Conservation (phyloP, 345 rosid genomes). For the Corymbia maculata region DNA sequence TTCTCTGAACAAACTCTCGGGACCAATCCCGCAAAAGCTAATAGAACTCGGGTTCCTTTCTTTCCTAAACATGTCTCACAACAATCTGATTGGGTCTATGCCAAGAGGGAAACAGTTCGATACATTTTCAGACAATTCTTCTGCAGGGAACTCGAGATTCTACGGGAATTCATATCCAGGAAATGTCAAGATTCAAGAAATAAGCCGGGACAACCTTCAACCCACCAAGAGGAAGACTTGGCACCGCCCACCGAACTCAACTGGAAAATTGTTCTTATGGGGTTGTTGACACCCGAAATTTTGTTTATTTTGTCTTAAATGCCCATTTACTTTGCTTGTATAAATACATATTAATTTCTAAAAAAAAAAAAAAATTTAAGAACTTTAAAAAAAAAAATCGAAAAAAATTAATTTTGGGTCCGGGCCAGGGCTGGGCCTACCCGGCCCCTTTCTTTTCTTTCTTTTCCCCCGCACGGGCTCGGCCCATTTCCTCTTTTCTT, state of each 20-base stretch:
- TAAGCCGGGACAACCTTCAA: neutral
- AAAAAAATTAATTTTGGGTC: no score
- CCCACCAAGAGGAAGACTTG: neutral
- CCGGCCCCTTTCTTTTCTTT: no score
- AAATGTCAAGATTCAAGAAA: neutral
- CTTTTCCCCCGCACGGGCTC: no score
- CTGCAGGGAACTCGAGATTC: conserved; percentile 3
- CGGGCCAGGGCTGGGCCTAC: no score
- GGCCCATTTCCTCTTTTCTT: no score
- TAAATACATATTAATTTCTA: no score
- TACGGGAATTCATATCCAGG: conserved; percentile 3
- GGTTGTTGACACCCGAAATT: neutral
- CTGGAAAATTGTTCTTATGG: conserved; percentile 2
- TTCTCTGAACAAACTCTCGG: conserved; percentile 4
- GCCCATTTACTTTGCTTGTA: no score
- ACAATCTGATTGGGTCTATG: conserved; percentile 6
- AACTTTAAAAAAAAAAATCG: no score
- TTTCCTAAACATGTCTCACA: conserved; percentile 3
- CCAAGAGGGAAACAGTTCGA: conserved; percentile 6
- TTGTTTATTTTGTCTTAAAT: no score
- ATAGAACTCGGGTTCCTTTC: conserved; percentile 1
- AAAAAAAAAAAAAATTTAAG: no score
- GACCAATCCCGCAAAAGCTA: conserved; percentile 8
- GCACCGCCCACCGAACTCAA: neutral
- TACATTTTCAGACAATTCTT: conserved; percentile 1